A percentile compares a stretch with the other conserved stretches of the same genome.
phyloP scores from a whole-genome alignment of 2,329 filamentous ascomycete species.

The Fusarium ambrosium region DNA sequence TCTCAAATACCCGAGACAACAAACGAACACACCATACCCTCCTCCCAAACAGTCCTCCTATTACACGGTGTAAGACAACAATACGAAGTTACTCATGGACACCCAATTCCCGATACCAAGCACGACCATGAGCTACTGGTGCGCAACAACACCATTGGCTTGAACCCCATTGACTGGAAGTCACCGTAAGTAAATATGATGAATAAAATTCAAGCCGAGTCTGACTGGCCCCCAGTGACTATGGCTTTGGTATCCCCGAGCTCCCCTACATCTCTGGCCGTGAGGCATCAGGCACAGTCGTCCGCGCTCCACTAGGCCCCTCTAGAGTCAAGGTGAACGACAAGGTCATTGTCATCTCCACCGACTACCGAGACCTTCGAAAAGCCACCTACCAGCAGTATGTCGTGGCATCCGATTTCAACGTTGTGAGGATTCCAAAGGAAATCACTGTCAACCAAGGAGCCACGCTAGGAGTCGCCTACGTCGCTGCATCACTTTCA shows the following conservation, averaged over 20 bases:
- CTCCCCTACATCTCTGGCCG: slow-evolving; percentile 78
- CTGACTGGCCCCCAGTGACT: slow-evolving; percentile 65
- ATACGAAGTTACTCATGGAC: slow-evolving; percentile 60
- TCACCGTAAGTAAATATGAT: slow-evolving; percentile 67
- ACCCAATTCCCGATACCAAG: slow-evolving; percentile 58
- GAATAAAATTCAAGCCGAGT: not conserved
- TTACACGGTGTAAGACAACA: slow-evolving; percentile 64
- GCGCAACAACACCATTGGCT: slow-evolving; percentile 73
- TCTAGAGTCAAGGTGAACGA: slow-evolving; percentile 70
- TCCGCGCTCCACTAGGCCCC: slow-evolving; percentile 54
- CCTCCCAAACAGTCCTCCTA: slow-evolving; percentile 62
- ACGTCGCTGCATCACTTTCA: slow-evolving; percentile 76
- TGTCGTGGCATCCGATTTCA: slow-evolving; percentile 73
- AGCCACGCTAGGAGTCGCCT: slow-evolving; percentile 77
- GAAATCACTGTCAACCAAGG: slow-evolving; percentile 66
- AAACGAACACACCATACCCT: slow-evolving; percentile 18
- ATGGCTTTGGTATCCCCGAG: slow-evolving; percentile 76
- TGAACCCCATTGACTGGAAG: slow-evolving; percentile 86
- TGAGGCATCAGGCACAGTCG: slow-evolving; percentile 76
- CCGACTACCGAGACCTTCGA: slow-evolving; percentile 79
- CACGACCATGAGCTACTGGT: slow-evolving; percentile 69
- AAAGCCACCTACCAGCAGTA: slow-evolving; percentile 82
- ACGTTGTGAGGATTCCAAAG: slow-evolving; percentile 72
- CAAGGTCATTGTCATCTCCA: slow-evolving; percentile 74
- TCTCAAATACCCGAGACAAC: slow-evolving; percentile 19